Percentiles rank a stretch among this genome's conserved stretches.
phyloP scores from a whole-genome alignment of 2,329 filamentous ascomycete species.

The Ophiocordyceps sinensis region DNA sequence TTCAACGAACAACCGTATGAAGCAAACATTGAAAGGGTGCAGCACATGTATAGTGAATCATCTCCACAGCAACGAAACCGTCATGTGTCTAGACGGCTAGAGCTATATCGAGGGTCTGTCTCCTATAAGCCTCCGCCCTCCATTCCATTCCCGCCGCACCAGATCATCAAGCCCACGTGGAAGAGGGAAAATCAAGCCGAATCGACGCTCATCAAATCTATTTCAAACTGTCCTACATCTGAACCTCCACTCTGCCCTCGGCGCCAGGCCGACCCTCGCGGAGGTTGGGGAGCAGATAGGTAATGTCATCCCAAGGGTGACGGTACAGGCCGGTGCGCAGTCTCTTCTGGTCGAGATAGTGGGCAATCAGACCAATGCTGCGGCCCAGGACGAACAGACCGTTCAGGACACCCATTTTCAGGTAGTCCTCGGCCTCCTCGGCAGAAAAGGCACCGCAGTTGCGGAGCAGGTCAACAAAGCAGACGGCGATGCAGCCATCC shows the following conservation, averaged over 20 bases:
- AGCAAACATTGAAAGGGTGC: neutral
- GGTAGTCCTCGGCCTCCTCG: slow-evolving; percentile 97
- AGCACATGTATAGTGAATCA: neutral
- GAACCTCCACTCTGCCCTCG: slow-evolving; percentile 83
- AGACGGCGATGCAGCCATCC: slow-evolving; percentile 93
- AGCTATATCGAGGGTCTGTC: neutral
- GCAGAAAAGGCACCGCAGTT: slow-evolving; percentile 94
- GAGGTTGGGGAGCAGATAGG: slow-evolving; percentile 78
- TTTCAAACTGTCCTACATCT: slow-evolving; percentile 37
- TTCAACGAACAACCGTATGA: too few relatives aligned
- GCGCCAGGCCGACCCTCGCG: slow-evolving; percentile 55
- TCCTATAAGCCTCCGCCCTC: neutral
- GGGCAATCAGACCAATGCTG: slow-evolving; percentile 96
- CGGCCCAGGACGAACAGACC: slow-evolving; percentile 96
- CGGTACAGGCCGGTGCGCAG: slow-evolving; percentile 96
- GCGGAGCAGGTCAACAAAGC: slow-evolving; percentile 94
- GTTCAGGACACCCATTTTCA: slow-evolving; percentile 98
- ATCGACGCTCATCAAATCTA: slow-evolving; percentile 11
- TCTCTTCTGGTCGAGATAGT: slow-evolving; percentile 99
- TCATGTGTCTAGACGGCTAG: neutral
- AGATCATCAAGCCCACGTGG: neutral
- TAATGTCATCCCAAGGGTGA: slow-evolving; percentile 98
- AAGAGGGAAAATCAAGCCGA: slow-evolving; percentile 14
- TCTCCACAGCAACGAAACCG: neutral
- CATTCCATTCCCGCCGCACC: neutral